phyloP scores from a whole-genome alignment of 2,329 filamentous ascomycete genomes.

The Fusarium circinatum region DNA sequence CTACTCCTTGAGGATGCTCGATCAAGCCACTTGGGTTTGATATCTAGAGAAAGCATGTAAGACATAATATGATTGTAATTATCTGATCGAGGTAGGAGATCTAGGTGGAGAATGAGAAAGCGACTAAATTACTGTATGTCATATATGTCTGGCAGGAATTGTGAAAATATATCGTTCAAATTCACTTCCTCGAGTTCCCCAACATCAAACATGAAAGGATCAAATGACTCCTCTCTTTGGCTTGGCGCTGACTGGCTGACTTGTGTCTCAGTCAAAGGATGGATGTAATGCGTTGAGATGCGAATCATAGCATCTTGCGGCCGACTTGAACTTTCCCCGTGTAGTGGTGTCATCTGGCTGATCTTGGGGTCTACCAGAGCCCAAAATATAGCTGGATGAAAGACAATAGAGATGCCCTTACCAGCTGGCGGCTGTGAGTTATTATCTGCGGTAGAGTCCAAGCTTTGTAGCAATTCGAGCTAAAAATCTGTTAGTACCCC shows the following conservation, averaged over 20 bases:
- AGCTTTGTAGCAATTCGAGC: slow-evolving; percentile 1
- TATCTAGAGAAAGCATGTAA: background rate
- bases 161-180: slow-evolving; percentile 2
- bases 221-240: background rate
- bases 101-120: no score
- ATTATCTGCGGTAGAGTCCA: background rate
- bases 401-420: background rate
- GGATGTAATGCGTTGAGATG: slow-evolving; percentile 10
- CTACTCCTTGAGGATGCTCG: background rate
- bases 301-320: slow-evolving; percentile 2
- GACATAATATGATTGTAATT: background rate
- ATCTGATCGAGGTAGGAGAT: no score
- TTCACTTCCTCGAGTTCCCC: slow-evolving; percentile 8
- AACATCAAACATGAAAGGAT: background rate
- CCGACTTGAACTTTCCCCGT: background rate
- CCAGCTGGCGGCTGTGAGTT: background rate
- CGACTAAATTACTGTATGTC: background rate
- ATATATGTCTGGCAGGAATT: background rate
- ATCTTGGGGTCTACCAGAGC: slow-evolving; percentile 11
- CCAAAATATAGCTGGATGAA: slow-evolving; percentile 13
- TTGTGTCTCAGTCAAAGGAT: background rate
- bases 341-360: background rate
- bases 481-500: background rate
- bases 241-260: background rate
- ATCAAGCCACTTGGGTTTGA: background rate